Conservation (phyloP, 495 filamentous ascomycete genomes). For the Penicillium flavigenum region DNA sequence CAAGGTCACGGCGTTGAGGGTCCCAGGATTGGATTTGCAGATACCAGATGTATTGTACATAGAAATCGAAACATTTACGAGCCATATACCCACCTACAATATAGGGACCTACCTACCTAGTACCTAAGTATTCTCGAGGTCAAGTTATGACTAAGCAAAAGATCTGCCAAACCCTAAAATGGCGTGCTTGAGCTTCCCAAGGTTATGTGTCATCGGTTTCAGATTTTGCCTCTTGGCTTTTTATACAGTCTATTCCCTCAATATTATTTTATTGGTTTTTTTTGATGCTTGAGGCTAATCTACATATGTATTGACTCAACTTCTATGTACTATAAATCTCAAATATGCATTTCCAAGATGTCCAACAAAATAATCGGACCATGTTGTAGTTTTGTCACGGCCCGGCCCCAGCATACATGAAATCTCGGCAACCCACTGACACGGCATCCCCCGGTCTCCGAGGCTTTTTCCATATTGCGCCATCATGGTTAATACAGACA, state of each 20-base stretch:
- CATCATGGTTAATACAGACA: neutral
- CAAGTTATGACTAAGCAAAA: too few species aligned
- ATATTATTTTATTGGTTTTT: neutral
- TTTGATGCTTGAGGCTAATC: neutral
- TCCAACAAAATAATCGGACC: neutral
- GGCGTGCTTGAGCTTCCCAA: slow-evolving; percentile 1
- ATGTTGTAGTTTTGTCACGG: neutral
- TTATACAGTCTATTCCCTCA: neutral
- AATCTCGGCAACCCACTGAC: neutral
- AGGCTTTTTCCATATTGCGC: neutral
- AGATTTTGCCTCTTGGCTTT: neutral
- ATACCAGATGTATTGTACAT: slow-evolving; percentile 32
- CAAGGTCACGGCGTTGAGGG: slow-evolving; percentile 19
- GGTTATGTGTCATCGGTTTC: slow-evolving; percentile 1
- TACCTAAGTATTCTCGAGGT: too few species aligned
- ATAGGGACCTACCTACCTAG: too few species aligned
- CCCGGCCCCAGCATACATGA: neutral
- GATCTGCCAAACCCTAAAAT: neutral
- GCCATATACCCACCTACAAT: too few species aligned
- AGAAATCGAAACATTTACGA: slow-evolving; percentile 17
- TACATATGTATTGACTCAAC: neutral
- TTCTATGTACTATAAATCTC: neutral
- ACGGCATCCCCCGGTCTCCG: neutral
- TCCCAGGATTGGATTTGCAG: slow-evolving; percentile 15
- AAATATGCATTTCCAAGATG: neutral